Base-by-base conservation (phyloP, 139 green algal genomes). In the Chlamydomonas sp. region DNA sequence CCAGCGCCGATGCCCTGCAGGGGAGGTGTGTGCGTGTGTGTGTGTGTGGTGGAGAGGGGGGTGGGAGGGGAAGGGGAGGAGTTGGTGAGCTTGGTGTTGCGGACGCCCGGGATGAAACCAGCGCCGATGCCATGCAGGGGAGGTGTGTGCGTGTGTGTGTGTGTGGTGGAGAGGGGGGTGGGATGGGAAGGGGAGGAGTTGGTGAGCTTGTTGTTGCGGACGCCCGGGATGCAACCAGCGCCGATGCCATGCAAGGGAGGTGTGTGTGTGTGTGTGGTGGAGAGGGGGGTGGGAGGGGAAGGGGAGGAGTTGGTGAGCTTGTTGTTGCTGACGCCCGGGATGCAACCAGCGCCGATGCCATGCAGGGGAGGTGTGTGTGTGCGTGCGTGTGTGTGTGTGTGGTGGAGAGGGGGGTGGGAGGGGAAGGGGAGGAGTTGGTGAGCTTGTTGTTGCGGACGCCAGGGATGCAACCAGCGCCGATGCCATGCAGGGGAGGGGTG, bases 401-500 rank as follows among this genome's bases (percentile, higher is more conserved):
- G 43, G 43, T 54, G 43, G 43, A 54, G 16, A 54, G 13, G 20
- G 43, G 43, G 43, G 16, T 13, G 43, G 20, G 20, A 20, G 43
- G 43, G 43, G 20, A 54, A 26, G 43, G 16, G 43, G 43, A 26
- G 43, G 43, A 20, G 13, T 13, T 58, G 3, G 73, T 71, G 13
- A 85, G 83, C 76, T 98, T 85, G 65, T 67, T 96, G 87, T n/a
- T n/a, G n/a, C n/a, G n/a, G n/a, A n/a, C n/a, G 13, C 89, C 90
- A 3, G 94, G 94, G n/a, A 99, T 78, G 54, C 93, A 92, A 43
- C 87, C 89, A 6, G 87, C 89, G n/a, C 88, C 90, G 58, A 96
- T 96, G 75, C 90, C 90, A 76, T 96, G 90, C 39, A 50, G 39
- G 10, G 13, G 10, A 50, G 39, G 39, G 10, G 13, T 50, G 39